Evolutionary conservation across 2,329 filamentous ascomycete species (phyloP).

Genomic region (Xylaria sp.): DNA sequence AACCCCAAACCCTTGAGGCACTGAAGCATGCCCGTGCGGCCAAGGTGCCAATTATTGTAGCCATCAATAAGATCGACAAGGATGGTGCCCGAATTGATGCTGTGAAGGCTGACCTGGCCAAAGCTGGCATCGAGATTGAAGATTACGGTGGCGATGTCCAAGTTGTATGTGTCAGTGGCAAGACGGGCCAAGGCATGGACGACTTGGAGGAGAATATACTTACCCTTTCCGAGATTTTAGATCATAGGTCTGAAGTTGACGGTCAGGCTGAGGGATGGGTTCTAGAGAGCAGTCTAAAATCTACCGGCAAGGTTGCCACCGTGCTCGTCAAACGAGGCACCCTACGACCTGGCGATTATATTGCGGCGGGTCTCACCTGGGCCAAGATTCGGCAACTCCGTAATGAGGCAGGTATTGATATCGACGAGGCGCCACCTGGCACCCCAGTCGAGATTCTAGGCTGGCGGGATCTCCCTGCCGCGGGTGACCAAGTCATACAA

Average conservation of each 20-base stretch:
- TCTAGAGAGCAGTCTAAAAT: conserved; percentile 89
- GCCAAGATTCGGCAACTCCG: conserved; percentile 83
- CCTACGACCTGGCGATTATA: conserved; percentile 78
- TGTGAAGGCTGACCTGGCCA: conserved; percentile 87
- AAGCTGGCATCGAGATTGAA: conserved; percentile 88
- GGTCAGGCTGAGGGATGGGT: conserved; percentile 92
- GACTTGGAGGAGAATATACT: conserved; percentile 92
- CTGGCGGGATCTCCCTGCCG: conserved; percentile 85
- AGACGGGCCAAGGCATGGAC: conserved; percentile 90
- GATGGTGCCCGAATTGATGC: conserved; percentile 80
- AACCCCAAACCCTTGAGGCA: conserved; percentile 95
- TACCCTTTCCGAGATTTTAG: conserved; percentile 86
- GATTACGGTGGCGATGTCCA: conserved; percentile 96
- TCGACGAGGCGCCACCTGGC: conserved; percentile 82
- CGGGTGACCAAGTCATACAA: conserved; percentile 89
- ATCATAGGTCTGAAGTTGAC: conserved; percentile 82
- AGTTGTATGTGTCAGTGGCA: conserved; percentile 89
- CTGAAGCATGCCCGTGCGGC: conserved; percentile 91
- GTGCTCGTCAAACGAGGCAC: conserved; percentile 90
- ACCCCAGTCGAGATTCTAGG: conserved; percentile 92
- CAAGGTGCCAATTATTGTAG: conserved; percentile 90
- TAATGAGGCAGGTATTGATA: conserved; percentile 81
- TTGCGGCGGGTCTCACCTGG: conserved; percentile 91
- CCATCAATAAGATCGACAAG: conserved; percentile 97
- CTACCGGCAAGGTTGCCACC: conserved; percentile 84